Conservation (phyloP, 2,329 filamentous ascomycete genomes). For the Penicillium sp. region DNA sequence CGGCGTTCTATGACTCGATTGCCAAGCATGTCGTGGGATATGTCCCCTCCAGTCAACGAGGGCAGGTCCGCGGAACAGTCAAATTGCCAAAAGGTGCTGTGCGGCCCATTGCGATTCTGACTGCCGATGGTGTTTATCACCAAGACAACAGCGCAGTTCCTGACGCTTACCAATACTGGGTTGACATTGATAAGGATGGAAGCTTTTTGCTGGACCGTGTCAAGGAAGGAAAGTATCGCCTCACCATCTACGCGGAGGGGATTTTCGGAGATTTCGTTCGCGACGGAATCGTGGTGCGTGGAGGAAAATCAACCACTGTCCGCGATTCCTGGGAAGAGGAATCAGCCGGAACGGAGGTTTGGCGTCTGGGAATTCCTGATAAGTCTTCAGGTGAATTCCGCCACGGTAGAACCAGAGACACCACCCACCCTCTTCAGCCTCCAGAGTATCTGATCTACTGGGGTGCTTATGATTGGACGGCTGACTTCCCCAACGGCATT, state of each 20-base stretch:
- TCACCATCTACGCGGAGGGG: slow-evolving; percentile 64
- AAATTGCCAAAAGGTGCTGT: slow-evolving; percentile 55
- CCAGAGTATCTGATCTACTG: slow-evolving; percentile 65
- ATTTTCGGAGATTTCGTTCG: slow-evolving; percentile 63
- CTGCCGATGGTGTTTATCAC: slow-evolving; percentile 55
- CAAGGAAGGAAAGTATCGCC: slow-evolving; percentile 60
- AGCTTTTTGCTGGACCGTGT: slow-evolving; percentile 57
- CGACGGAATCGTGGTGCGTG: slow-evolving; percentile 52
- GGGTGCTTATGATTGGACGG: slow-evolving; percentile 60
- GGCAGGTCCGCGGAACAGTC: slow-evolving; percentile 54
- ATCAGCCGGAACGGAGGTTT: slow-evolving; percentile 60
- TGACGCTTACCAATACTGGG: slow-evolving; percentile 66
- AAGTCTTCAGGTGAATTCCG: slow-evolving; percentile 63
- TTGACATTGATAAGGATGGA: slow-evolving; percentile 52
- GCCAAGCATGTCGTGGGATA: slow-evolving; percentile 62
- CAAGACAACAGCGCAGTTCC: slow-evolving; percentile 61
- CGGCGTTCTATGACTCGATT: slow-evolving; percentile 65
- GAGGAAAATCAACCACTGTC: slow-evolving; percentile 43
- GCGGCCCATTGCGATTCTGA: slow-evolving; percentile 59
- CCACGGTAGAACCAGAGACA: slow-evolving; percentile 57
- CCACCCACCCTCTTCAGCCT: slow-evolving; percentile 53
- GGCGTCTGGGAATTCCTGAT: slow-evolving; percentile 64
- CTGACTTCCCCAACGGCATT: slow-evolving; percentile 62
- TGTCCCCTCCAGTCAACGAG: slow-evolving; percentile 55
- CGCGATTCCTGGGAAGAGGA: slow-evolving; percentile 57